Base-by-base conservation (phyloP, 208 protist genomes). In the Trypanosoma caninum region DNA sequence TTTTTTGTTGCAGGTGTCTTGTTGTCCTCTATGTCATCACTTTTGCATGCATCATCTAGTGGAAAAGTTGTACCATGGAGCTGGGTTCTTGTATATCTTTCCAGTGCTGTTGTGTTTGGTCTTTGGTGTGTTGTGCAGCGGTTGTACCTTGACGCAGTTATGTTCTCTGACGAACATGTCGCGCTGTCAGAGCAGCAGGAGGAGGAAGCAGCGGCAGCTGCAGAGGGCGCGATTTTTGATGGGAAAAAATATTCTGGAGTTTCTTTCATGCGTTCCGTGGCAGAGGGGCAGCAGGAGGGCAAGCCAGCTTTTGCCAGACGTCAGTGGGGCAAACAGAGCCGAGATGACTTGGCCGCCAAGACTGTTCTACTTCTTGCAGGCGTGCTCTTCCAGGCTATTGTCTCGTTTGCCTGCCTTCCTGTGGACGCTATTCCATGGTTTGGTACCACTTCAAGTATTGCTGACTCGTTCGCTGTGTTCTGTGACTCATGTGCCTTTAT, bases 121-220 rank as follows among this genome's bases (percentile, higher is more conserved):
- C 31, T 90, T 3, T 94, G 87, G 81, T 89, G 83, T 59, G 82
- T 89, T 25, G 74, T 89, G 59, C 87, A 94, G 67, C 75, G 84
- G 2, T 70, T 91, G 3, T 90, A 93, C 63, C 74, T 90, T 14
- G 86, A 93, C 44, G 81, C 79, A 8, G 58, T 89, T 28, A 63
- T 77, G 44, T 53, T 68, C 53, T 20, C 37, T 10, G 34, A 42
- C 20, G 54, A n/a, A n/a, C n/a, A n/a, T n/a, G n/a, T n/a, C n/a
- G n/a, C n/a, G n/a, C n/a, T n/a, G n/a, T n/a, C n/a, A n/a, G n/a
- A n/a, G n/a, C n/a, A n/a, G 2, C 13, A 16, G 14, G 2, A 7
- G 13, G 14, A 2, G 41, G 41, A 22, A 46, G 25, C 7, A 46
- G n/a, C 41, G 13, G 41, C 41, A 4, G 41, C 25, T 0, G 41